Conservation (phyloP, 805 yeast genomes). For the Millerozyma miso region DNA sequence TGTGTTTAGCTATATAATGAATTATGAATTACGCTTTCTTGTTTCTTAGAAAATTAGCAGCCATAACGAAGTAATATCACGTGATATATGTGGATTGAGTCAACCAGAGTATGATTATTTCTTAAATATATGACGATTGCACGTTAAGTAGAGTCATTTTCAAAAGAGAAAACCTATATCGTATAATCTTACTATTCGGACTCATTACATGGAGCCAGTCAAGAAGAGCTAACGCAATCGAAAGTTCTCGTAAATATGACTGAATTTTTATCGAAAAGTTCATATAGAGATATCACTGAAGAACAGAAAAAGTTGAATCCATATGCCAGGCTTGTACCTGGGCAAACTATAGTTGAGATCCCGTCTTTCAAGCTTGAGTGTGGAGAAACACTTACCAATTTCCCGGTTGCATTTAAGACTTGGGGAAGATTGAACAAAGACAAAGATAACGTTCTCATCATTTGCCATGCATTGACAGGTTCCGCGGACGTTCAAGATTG, state of each 20-base stretch:
- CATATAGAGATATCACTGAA: conserved; percentile 38
- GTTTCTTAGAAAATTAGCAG: not conserved
- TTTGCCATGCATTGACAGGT: conserved; percentile 95
- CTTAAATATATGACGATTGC: not conserved
- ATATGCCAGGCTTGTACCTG: conserved; percentile 62
- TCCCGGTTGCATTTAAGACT: conserved; percentile 92
- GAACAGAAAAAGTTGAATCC: conserved; percentile 56
- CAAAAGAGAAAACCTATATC: not conserved
- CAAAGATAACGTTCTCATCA: conserved; percentile 77
- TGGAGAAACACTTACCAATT: conserved; percentile 65
- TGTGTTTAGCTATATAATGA: too few relatives aligned
- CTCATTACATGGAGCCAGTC: too few relatives aligned
- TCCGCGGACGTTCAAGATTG: conserved; percentile 94
- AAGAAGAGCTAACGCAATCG: not conserved
- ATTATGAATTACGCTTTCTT: too few relatives aligned
- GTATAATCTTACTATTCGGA: not conserved
- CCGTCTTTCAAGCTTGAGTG: conserved; percentile 77
- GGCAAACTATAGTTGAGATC: conserved; percentile 73
- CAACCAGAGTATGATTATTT: not conserved
- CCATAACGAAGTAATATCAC: not conserved
- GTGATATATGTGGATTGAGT: not conserved
- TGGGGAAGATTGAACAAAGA: conserved; percentile 82
- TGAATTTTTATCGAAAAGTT: conserved; percentile 9
- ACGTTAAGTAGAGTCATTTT: not conserved
- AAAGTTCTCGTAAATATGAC: not conserved